Base-by-base conservation (phyloP, 2,329 filamentous ascomycete genomes). In the Fusarium musae region DNA sequence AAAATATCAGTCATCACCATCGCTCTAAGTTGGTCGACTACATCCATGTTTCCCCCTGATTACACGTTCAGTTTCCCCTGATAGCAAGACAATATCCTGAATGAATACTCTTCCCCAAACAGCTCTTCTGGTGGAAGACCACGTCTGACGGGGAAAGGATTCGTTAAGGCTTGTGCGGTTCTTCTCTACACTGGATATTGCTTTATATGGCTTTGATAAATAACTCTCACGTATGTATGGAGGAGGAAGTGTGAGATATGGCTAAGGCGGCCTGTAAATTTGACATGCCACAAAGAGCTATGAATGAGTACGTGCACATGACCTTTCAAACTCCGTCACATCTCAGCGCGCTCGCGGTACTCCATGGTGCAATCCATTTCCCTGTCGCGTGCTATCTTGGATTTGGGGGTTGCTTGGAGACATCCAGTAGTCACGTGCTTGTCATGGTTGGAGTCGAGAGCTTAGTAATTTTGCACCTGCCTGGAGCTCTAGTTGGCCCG, bases 401-500 rank as follows among this genome's bases (percentile, higher is more conserved):
- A 37, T 37, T 34, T 32, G 30, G 28, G 36, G 21, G 39, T 23
- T 36, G 52, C 42, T 26, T 34, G 44, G 26, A 32, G 47, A 28
- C 40, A 17, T 15, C 17, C 9, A 5, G 3, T 3, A 19, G 46
- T 75, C 72, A 75, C 72, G 72, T 75, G 72, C 2, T 3, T 11
- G 2, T 9, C 11, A 3, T 11, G 7, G 9, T 4, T 9, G 9
- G 16, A 26, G 13, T 23, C 19, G 62, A 16, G 77, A 43, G 66
- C 50, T 78, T 76, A 72, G 75, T 76, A 76, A 78, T 59, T 52
- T 10, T 54, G 50, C 58, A 65, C 63, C 75, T 75, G 69, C 74
- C 72, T 74, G 59, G 62, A 77, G 75, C 76, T 78, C 32, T 43
- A 2, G 54, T 42, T 75, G 78, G 77, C 63, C 78, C 69, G 78